Evolutionary conservation across 345 rosid genomes (phyloP), one percentile per base, ranked within the genome.

Genomic region (Dipteronia sinensis): DNA sequence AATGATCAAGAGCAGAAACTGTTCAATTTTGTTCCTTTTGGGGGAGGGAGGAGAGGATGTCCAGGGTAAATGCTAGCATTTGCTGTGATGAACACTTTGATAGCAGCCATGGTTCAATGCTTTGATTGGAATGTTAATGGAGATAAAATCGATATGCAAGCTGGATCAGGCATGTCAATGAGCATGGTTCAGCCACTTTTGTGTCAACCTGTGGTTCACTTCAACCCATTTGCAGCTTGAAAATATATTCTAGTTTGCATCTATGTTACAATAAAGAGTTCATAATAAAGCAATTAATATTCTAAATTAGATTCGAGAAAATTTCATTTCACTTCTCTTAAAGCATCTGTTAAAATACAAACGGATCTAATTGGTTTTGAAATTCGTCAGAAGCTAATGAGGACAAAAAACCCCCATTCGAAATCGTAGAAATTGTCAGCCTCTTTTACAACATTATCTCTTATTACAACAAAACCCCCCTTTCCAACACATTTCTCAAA

Each of bases 401-500:
- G 6, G 38, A 34, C 6, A 34, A 34, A 34, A 34, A 4, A 6
- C 38, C 38, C 38, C 38, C 38, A 0, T 34, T 34, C 1, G 38
- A 34, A 34, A 34, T 34, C 38, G 6, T 34, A 4, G 38, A 34
- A 34, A 34, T 34, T 34, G 6, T 34, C 38, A 34, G 38, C 38
- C 38, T 34, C 38, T 34, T 6, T 34, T 34, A 34, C 38, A 34
- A 34, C 38, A 34, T 34, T 34, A 34, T 34, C 38, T 34, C 38
- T 4, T 34, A 34, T 0, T 34, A 4, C 38, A 34, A 34, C 38
- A 34, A 34, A 34, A 34, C 4, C 6, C 38, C 38, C 38, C 38
- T 5, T 34, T 34, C 89, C 91, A 1, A 83, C 89, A 22, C 78
- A 81, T 64, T 88, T 78, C 80, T 86, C 91, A 15, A 79, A 73